Evolutionary conservation across 495 filamentous ascomycete genomes (phyloP), one percentile per base, ranked within the genome.

Genomic region (Penicillium waksmanii): DNA sequence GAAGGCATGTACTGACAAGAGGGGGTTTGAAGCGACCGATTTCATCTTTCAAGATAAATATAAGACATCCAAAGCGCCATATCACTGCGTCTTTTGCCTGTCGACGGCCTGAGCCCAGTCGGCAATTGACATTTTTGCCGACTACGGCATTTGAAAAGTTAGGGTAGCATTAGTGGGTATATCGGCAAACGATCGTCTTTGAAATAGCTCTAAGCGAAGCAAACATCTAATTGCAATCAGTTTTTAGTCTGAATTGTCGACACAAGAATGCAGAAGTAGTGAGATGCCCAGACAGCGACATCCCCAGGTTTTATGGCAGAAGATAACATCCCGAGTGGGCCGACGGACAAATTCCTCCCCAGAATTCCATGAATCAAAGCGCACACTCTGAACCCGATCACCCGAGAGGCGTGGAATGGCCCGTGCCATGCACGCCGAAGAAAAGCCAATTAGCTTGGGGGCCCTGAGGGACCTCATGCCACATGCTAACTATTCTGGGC

Each of bases 321-420:
- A 9, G 33, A 53, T n/a, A 9, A 13, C 27, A 38, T 17, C 7
- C 31, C 3, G 36, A 25, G 53, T 44, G 58, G 53, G 40, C 58
- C 58, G 60, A 57, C 60, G 60, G 58, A 61, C 25, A 46, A 27
- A 6, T 17, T 8, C 3, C 17, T 33, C 27, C 40, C 1, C 33
- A n/a, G 25, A 48, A 51, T 60, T 53, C 59, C 60, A 53, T 64
- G 61, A 64, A 64, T 64, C 56, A 64, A 23, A 56, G 44, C 23
- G 33, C 50, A 8, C 42, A n/a, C 1, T 21, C 7, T 13, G 7
- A 27, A n/a, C 51, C 51, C 31, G 34, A 15, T 31, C 34, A 53
- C 2, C 50, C 18, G 46, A 50, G 21, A 48, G 23, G 46, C 46
- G 12, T 48, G 21, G 11, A 40, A 42, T 50, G 51, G 44, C 34